A percentile compares a stretch with the other conserved stretches of the same genome.
These are phyloP conservation scores for Cercospora beticola DNA, from an alignment of 2,329 filamentous ascomycete species.

Conservation along the genomic window DNA sequence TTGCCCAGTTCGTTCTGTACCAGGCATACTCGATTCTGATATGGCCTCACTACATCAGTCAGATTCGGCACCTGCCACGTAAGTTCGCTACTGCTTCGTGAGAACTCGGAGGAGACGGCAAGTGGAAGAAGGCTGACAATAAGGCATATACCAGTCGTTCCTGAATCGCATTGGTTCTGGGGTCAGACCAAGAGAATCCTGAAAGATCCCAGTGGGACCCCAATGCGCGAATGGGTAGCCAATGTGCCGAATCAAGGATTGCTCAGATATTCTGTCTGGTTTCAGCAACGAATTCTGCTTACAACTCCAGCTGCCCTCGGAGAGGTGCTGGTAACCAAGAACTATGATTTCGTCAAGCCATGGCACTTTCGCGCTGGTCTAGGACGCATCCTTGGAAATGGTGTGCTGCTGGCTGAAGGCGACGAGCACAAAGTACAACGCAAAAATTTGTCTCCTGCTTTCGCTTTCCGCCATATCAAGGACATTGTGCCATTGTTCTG, in stretches of 20 bases:
- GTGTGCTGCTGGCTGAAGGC: conserved; percentile 80
- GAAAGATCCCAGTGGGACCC: conserved; percentile 45
- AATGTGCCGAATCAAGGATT: conserved; percentile 57
- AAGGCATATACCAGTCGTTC: not conserved
- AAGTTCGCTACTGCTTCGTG: not conserved
- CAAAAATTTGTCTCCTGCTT: conserved; percentile 51
- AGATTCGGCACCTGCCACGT: conserved; percentile 56
- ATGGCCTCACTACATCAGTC: conserved; percentile 60
- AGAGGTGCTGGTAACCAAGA: conserved; percentile 53
- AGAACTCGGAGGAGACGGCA: conserved; percentile 35
- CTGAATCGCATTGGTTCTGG: conserved; percentile 35
- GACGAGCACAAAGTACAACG: conserved; percentile 74
- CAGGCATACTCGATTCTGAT: conserved; percentile 49
- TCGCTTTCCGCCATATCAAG: conserved; percentile 52
- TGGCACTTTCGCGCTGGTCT: conserved; percentile 52
- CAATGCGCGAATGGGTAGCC: conserved; percentile 53
- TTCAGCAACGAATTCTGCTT: conserved; percentile 47
- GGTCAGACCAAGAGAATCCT: conserved; percentile 48
- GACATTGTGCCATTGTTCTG: conserved; percentile 52
- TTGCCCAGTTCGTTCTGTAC: conserved; percentile 39
- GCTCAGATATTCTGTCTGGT: conserved; percentile 52
- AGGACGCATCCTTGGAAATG: conserved; percentile 65
- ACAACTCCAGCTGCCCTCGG: conserved; percentile 49
- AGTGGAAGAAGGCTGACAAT: conserved; percentile 37
- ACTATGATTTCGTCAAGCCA: conserved; percentile 54